Evolutionary conservation across 2,329 filamentous ascomycete species (phyloP), one percentile per base, ranked within the genome.

Genomic region (Rhynchosporium secalis): DNA sequence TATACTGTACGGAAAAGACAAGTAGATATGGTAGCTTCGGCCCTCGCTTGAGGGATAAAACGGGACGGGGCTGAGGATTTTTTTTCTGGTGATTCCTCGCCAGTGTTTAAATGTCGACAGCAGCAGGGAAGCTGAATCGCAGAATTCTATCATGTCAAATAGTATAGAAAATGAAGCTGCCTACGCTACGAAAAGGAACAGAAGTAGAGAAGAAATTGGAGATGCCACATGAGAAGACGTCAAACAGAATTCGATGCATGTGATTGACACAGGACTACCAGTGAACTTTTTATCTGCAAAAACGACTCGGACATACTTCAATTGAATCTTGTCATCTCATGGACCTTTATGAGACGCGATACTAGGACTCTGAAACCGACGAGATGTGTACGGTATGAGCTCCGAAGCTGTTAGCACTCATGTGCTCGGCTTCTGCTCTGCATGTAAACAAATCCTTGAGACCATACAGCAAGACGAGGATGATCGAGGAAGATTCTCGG

Each of bases 1-100:
- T 81, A 83, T 36, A 82, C 79, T 13, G 69, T 63, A 29, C 78
- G 71, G 68, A 80, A 80, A 26, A 71, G 58, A 31, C 68, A 58
- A 41, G 63, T 67, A 47, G 72, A 72, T 48, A 67, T 52, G 38
- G 51, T 66, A 9, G 70, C 72, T 62, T 72, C 71, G 56, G 65
- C 65, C 47, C 69, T 71, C 33, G 67, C 67, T 62, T 57, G 62
- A 62, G 69, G 70, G n/a, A 64, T 68, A 33, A 65, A 36, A 12
- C 52, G 36, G 56, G 64, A 41, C 33, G 62, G 61, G 13, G 33
- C 33, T 36, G 33, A 36, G 33, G 33, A 3, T 10, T 36, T 36
- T 36, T 36, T 10, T 36, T 10, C 9, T 36, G 33, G 33, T 6
- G 9, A 56, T 26, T 66, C 58, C 40, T 70, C 64, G 13, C 62